Evolutionary conservation across 129 eudicot genomes (phyloP), one percentile per base, ranked within the genome.

Genomic region (Centella asiatica): DNA sequence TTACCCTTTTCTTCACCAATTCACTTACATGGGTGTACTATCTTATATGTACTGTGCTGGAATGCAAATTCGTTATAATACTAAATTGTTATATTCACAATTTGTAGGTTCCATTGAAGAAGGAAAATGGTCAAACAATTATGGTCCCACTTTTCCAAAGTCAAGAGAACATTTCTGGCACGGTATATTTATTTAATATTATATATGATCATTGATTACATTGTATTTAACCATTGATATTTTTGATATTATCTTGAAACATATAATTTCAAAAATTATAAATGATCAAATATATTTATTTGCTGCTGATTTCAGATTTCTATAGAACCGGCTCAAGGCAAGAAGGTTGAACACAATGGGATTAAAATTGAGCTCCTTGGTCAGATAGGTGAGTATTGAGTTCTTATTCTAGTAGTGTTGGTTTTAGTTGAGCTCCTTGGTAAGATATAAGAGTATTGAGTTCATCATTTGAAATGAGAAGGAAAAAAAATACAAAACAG

Each of bases 311-410:
- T 80, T 46, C 85, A 92, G 99, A 87, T 92, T 42, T 81, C 90
- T 23, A 33, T 87, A 31, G 99, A 92, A 67, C 99, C 99, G 61
- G 80, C 85, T 65, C 85, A 87, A 79, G 99, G 99, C 67, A 92
- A 92, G 78, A 92, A 92, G 79, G 94, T 92, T 69, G 99, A 92
- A 64, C 99, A 92, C 77, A 92, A 92, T 70, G 99, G 99, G 51
- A 92, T 87, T 31, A 92, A 92, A 75, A 68, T 87, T 60, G 99
- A 92, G 83, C 99, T 92, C 69, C 96, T 92, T 44, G 99, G 99
- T 33, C 99, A 92, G 79, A 92, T 92, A 61, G 99, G 99, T 87
- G 68, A 67, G 89, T 56, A 37, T 4, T 18, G 10, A n/a, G 9
- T 6, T 10, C 10, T 56, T 8, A 2, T 5, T 32, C 14, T n/a